phyloP scores from a whole-genome alignment of 805 yeast species.

The Candida awuae region DNA sequence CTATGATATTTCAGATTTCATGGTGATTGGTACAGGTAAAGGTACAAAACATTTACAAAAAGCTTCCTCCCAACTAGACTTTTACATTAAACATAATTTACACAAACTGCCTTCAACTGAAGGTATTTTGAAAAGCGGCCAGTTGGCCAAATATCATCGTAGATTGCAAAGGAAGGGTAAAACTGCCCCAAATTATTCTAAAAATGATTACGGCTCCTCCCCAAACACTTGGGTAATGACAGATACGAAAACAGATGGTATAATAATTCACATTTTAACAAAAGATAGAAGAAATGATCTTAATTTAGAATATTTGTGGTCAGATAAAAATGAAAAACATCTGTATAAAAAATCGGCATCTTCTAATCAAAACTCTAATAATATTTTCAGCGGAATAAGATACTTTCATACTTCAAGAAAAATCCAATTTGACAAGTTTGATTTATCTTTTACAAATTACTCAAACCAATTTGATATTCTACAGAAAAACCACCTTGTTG shows the following conservation, averaged over 20 bases:
- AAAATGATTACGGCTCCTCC: slow-evolving; percentile 47
- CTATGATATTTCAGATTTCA: slow-evolving; percentile 35
- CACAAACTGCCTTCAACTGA: slow-evolving; percentile 48
- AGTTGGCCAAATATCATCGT: slow-evolving; percentile 42
- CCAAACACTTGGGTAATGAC: slow-evolving; percentile 80
- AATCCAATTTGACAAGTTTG: slow-evolving; percentile 10
- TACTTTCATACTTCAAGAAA: slow-evolving; percentile 34
- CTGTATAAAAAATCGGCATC: slow-evolving; percentile 10
- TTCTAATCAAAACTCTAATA: slow-evolving; percentile 29
- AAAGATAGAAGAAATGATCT: slow-evolving; percentile 57
- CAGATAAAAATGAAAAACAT: slow-evolving; percentile 13
- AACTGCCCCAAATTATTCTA: slow-evolving; percentile 44
- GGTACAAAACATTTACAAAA: slow-evolving; percentile 67
- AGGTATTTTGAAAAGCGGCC: slow-evolving; percentile 59
- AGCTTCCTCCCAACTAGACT: slow-evolving; percentile 54
- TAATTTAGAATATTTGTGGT: slow-evolving; percentile 65
- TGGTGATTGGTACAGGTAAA: slow-evolving; percentile 69
- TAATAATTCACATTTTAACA: slow-evolving; percentile 68
- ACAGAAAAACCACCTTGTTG: slow-evolving; percentile 16
- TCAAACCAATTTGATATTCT: slow-evolving; percentile 15
- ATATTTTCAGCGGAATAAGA: slow-evolving; percentile 39
- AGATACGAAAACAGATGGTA: slow-evolving; percentile 54
- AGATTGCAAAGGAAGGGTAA: slow-evolving; percentile 48
- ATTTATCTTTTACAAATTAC: slow-evolving; percentile 14
- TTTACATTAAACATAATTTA: slow-evolving; percentile 47